Percentiles rank a stretch among this genome's conserved stretches.
Conservation (phyloP, 192 early-diverging fungal species). For the Haplosporangium gracile region DNA sequence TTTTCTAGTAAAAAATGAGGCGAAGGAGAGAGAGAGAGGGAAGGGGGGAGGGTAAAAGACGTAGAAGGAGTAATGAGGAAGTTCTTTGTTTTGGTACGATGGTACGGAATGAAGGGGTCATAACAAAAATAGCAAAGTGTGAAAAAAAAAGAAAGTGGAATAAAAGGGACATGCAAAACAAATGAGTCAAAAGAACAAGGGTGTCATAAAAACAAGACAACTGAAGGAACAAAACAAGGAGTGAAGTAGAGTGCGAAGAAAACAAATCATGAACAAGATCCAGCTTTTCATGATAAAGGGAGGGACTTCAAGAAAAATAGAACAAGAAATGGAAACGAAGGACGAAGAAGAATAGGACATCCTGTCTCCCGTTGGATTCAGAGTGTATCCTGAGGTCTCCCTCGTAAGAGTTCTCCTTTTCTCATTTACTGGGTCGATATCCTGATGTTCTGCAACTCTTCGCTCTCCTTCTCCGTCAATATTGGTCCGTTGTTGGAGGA, state of each 20-base stretch:
- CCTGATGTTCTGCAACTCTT: conserved; percentile 47
- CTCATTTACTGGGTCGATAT: conserved; percentile 35
- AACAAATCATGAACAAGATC: conserved; percentile 31
- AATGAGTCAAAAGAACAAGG: neutral
- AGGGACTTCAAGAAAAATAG: neutral
- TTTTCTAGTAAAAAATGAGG: neutral
- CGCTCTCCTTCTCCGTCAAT: conserved; percentile 43
- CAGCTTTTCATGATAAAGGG: conserved; percentile 21
- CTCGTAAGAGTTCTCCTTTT: neutral
- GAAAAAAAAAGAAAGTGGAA: neutral
- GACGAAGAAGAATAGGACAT: neutral
- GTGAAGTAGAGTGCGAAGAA: neutral
- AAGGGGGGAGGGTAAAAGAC: neutral
- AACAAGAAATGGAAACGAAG: conserved; percentile 1
- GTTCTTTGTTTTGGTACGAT: neutral
- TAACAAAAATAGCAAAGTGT: neutral
- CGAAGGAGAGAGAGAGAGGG: neutral
- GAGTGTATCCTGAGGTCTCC: neutral
- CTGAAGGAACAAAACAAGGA: neutral
- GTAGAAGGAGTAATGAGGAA: neutral
- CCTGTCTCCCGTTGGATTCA: neutral
- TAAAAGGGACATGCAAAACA: neutral
- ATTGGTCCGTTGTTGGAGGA: conserved; percentile 32
- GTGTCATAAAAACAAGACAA: neutral
- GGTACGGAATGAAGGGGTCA: neutral